phyloP scores from a whole-genome alignment of 495 filamentous ascomycete genomes.

The Tuber indicum region DNA sequence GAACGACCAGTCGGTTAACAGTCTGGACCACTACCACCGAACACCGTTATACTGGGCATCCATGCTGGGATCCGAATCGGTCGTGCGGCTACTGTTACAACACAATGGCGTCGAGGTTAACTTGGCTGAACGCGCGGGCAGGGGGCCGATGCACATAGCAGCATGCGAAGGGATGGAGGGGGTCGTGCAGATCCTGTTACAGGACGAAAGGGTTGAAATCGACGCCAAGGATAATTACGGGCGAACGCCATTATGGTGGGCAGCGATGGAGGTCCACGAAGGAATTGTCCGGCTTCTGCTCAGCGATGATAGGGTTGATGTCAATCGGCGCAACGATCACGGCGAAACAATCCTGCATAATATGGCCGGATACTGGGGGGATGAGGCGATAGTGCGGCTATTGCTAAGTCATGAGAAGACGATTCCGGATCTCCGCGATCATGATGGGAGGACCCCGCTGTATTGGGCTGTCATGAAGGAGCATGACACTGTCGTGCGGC shows the following conservation, averaged over 20 bases:
- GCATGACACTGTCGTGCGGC: neutral
- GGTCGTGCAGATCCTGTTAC: neutral
- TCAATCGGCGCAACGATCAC: neutral
- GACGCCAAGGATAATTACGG: neutral
- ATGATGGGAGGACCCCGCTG: neutral
- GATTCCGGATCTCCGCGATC: neutral
- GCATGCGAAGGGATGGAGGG: neutral
- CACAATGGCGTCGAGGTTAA: neutral
- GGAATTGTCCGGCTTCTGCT: neutral
- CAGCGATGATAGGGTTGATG: neutral
- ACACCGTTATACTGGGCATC: neutral
- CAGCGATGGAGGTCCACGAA: neutral
- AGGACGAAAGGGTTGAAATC: neutral
- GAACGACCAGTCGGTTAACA: neutral
- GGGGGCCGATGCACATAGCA: neutral
- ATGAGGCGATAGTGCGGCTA: neutral
- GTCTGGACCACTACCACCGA: neutral
- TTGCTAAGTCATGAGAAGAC: neutral
- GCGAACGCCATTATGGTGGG: neutral
- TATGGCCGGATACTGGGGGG: neutral
- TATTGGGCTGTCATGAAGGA: conserved; percentile 3
- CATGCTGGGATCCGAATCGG: neutral
- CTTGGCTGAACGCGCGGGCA: neutral
- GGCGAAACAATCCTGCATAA: neutral
- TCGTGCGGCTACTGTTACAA: neutral